Percentiles rank a stretch among this genome's conserved stretches.
phyloP scores from a whole-genome alignment of 2,329 filamentous ascomycete species.

The Clarireedia monteithiana region DNA sequence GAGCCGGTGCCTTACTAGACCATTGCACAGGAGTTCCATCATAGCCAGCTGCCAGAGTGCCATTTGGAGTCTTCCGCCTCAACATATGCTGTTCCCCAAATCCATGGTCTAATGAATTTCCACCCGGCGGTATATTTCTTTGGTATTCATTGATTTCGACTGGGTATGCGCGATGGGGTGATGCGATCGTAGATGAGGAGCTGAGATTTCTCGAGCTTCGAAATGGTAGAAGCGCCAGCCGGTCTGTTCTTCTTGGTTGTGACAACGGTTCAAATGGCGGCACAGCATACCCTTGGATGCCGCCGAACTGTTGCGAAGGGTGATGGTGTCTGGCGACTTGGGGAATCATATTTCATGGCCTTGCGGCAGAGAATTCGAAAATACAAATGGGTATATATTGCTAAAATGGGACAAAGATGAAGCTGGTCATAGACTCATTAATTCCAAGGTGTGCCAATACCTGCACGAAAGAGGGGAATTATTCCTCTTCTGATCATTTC shows the following conservation, averaged over 20 bases:
- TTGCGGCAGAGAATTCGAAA: constrained; percentile 11
- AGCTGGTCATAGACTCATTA: constrained; percentile 16
- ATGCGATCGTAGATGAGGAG: constrained; percentile 14
- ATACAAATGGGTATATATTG: constrained; percentile 15
- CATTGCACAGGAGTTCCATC: constrained; percentile 74
- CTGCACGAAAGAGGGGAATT: constrained; percentile 28
- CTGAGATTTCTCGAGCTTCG: constrained; percentile 25
- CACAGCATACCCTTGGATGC: constrained; percentile 22
- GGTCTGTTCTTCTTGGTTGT: constrained; percentile 17
- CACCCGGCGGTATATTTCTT: constrained; percentile 11
- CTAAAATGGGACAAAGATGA: constrained; percentile 12
- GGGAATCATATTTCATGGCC: constrained; percentile 37
- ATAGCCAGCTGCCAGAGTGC: constrained; percentile 86
- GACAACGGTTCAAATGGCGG: constrained; percentile 21
- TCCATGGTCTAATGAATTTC: constrained; percentile 38
- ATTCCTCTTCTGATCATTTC: constrained; percentile 28
- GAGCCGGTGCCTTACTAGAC: constrained; percentile 63
- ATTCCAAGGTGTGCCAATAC: constrained; percentile 27
- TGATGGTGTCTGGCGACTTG: constrained; percentile 36
- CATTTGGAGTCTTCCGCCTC: constrained; percentile 85
- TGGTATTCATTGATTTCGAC: constrained; percentile 19
- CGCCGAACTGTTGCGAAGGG: constrained; percentile 28
- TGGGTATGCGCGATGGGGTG: constrained; percentile 23
- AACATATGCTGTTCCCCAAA: constrained; percentile 51
- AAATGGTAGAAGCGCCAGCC: constrained; percentile 19